Percentiles rank a stretch among this genome's conserved stretches.
phyloP scores from a whole-genome alignment of 495 filamentous ascomycete species.

The Physcia stellaris region DNA sequence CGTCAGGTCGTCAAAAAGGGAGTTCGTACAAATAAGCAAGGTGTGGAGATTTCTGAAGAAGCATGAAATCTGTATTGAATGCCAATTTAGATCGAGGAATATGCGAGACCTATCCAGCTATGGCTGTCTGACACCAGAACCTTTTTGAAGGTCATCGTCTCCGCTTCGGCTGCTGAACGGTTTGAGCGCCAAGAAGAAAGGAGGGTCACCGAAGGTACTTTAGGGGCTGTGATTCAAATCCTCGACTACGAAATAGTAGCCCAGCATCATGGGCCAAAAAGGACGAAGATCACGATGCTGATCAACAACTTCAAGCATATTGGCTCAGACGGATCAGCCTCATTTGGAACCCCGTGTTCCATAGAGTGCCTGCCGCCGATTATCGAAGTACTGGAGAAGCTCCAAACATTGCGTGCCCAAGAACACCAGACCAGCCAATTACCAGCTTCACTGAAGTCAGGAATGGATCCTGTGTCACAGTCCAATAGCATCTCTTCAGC shows the following conservation, averaged over 20 bases:
- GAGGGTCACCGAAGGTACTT: constrained; percentile 13
- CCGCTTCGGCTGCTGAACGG: constrained; percentile 8
- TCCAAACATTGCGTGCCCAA: constrained; percentile 5
- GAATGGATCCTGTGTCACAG: too few relatives aligned
- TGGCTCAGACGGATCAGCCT: constrained; percentile 16
- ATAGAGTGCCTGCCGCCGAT: constrained; percentile 6
- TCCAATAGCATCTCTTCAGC: too few relatives aligned
- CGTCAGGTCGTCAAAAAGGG: constrained; percentile 12
- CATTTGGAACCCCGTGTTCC: constrained; percentile 14
- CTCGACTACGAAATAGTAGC: constrained; percentile 27
- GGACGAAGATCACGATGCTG: constrained; percentile 18
- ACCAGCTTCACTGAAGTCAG: too few relatives aligned
- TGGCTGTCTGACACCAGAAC: constrained; percentile 27
- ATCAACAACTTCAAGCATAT: constrained; percentile 24
- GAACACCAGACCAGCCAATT: too few relatives aligned
- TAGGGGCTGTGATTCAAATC: constrained; percentile 23
- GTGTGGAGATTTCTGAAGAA: constrained; percentile 6
- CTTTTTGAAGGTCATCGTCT: constrained; percentile 26
- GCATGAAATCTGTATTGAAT: too few relatives aligned
- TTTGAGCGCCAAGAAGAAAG: constrained; percentile 15
- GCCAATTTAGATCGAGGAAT: constrained; percentile 8
- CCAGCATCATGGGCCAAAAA: constrained; percentile 17
- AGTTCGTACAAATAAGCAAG: constrained; percentile 16
- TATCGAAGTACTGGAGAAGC: constrained; percentile 6
- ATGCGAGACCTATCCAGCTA: constrained; percentile 7